These are phyloP conservation scores for Crithidia expoeki DNA, from an alignment of 208 protist species.

Conservation along the genomic window DNA sequence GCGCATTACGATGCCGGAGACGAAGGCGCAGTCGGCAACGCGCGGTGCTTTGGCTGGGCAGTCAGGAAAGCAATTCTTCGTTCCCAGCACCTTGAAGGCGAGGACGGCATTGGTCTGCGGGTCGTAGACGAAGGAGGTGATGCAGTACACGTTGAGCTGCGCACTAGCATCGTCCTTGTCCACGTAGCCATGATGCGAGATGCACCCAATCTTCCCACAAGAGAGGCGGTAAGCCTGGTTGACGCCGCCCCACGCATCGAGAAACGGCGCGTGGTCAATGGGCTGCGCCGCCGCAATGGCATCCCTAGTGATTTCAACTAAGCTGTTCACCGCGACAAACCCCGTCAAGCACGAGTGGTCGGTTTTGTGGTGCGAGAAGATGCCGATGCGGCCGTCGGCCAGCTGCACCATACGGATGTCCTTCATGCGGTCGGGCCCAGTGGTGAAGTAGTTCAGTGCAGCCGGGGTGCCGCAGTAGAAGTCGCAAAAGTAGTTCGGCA, in stretches of 20 bases:
- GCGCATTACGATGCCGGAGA: slow-evolving; percentile 67
- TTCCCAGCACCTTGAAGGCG: slow-evolving; percentile 65
- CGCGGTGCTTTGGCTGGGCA: slow-evolving; percentile 57
- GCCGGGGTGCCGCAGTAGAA: slow-evolving; percentile 46
- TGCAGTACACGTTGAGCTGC: slow-evolving; percentile 62
- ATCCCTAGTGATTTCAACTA: slow-evolving; percentile 45
- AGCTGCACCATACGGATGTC: slow-evolving; percentile 59
- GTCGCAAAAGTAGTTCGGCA: slow-evolving; percentile 55
- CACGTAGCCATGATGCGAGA: slow-evolving; percentile 69
- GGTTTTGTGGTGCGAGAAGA: slow-evolving; percentile 65
- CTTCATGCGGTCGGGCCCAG: slow-evolving; percentile 60
- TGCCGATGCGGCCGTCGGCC: slow-evolving; percentile 48
- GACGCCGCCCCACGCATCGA: slow-evolving; percentile 60
- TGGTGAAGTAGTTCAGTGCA: slow-evolving; percentile 59
- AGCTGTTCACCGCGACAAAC: slow-evolving; percentile 46
- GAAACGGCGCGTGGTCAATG: slow-evolving; percentile 62
- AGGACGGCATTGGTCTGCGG: slow-evolving; percentile 50
- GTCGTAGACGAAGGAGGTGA: slow-evolving; percentile 66
- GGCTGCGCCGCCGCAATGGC: slow-evolving; percentile 48
- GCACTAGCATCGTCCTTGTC: slow-evolving; percentile 30
- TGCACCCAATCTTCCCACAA: slow-evolving; percentile 58
- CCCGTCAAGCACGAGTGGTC: slow-evolving; percentile 50
- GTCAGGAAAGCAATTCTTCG: slow-evolving; percentile 58
- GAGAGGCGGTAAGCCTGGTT: slow-evolving; percentile 62
- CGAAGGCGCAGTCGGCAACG: slow-evolving; percentile 68